phyloP scores from a whole-genome alignment of 176 grass and related monocot species.

The Rhipidocladum racemiflorum region DNA sequence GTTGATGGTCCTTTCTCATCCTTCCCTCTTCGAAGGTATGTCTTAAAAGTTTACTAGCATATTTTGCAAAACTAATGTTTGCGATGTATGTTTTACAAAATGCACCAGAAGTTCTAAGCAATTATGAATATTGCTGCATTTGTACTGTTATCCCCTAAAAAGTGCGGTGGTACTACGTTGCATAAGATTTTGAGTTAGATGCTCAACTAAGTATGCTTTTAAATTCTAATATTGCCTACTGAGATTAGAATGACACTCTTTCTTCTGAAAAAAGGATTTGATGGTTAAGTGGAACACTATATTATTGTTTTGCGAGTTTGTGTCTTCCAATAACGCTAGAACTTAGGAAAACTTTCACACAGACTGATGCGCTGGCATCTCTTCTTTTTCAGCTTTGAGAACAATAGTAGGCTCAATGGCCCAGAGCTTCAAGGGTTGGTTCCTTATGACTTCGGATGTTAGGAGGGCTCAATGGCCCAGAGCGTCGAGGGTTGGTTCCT shows the following conservation, averaged over 20 bases:
- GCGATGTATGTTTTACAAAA: not conserved
- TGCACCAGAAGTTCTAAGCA: not conserved
- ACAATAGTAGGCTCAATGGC: conserved; percentile 92
- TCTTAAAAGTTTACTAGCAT: not conserved
- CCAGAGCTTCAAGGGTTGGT: conserved; percentile 89
- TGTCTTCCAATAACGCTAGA: not conserved
- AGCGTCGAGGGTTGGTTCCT: conserved; percentile 75
- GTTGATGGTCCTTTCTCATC: conserved; percentile 84
- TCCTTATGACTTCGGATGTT: conserved; percentile 87
- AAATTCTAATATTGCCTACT: not conserved
- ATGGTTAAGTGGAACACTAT: not conserved
- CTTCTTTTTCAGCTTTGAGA: conserved; percentile 67
- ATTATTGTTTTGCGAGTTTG: not conserved
- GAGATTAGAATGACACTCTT: not conserved
- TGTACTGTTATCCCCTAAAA: not conserved
- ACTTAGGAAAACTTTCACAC: not conserved
- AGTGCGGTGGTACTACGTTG: not conserved
- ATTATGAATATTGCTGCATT: not conserved
- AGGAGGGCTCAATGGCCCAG: conserved; percentile 91
- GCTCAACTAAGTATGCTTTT: not conserved
- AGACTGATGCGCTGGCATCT: not conserved
- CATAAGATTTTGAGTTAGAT: not conserved
- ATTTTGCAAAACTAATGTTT: not conserved
- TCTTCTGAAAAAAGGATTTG: not conserved
- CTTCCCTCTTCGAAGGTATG: conserved; percentile 80